A percentile compares a stretch with the other conserved stretches of the same genome.
These are phyloP conservation scores for Neophaeococcomyces aloes DNA, from an alignment of 2,329 filamentous ascomycete genomes.

Conservation along the genomic window DNA sequence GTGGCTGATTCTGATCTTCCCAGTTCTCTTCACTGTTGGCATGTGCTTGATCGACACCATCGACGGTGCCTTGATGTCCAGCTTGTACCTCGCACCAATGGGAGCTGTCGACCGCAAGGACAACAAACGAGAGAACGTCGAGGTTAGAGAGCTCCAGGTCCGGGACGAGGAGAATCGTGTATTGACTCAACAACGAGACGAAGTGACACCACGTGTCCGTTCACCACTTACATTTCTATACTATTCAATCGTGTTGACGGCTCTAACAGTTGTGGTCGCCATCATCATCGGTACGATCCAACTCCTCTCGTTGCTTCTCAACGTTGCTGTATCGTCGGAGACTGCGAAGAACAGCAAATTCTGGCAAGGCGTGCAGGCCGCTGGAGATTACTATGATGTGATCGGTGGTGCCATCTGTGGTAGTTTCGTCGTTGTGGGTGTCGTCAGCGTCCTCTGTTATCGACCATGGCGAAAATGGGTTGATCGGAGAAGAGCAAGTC, in stretches of 20 bases:
- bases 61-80: slow-evolving; percentile 91
- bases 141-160: slow-evolving; percentile 31
- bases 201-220: slow-evolving; percentile 46
- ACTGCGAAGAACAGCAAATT: slow-evolving; percentile 48
- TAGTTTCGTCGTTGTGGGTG: slow-evolving; percentile 67
- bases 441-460: slow-evolving; percentile 64
- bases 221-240: slow-evolving; percentile 87
- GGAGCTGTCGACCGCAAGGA: slow-evolving; percentile 23
- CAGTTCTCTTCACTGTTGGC: slow-evolving; percentile 81
- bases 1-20: slow-evolving; percentile 91
- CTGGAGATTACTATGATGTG: slow-evolving; percentile 73
- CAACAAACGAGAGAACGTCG: slow-evolving; percentile 26
- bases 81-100: slow-evolving; percentile 60
- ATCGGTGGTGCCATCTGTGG: slow-evolving; percentile 81
- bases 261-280: slow-evolving; percentile 71
- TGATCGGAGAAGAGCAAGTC: slow-evolving; percentile 27
- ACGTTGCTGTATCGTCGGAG: slow-evolving; percentile 56
- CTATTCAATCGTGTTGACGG: slow-evolving; percentile 80
- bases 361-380: slow-evolving; percentile 74
- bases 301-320: slow-evolving; percentile 64
- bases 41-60: slow-evolving; percentile 94
- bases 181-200: neutral
- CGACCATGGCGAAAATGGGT: slow-evolving; percentile 63
- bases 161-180: slow-evolving; percentile 5
- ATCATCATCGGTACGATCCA: slow-evolving; percentile 80